phyloP scores from a whole-genome alignment of 2,329 filamentous ascomycete genomes.

The Exserohilum turcica region DNA sequence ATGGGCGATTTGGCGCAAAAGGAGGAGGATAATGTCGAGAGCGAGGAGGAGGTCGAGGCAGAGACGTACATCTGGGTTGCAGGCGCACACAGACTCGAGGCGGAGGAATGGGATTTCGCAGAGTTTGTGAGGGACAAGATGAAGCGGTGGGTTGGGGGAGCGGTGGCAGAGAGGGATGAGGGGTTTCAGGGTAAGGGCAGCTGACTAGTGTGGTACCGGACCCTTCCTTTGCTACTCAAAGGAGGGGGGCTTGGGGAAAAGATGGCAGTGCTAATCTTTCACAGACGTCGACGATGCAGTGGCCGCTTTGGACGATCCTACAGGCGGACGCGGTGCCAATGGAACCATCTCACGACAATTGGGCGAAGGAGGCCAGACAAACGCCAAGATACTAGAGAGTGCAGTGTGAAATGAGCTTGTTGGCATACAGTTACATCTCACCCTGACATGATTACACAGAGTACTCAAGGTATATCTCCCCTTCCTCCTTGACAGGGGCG shows the following conservation, averaged over 20 bases:
- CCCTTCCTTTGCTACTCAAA: neutral
- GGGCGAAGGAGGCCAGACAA: conserved; percentile 20
- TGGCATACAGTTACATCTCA: neutral
- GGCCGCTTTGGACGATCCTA: conserved; percentile 48
- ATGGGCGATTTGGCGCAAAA: conserved; percentile 30
- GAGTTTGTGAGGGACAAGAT: conserved; percentile 80
- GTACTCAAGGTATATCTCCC: neutral
- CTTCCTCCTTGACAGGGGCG: too few relatives aligned
- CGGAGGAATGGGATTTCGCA: conserved; percentile 84
- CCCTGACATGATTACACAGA: neutral
- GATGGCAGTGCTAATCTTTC: conserved; percentile 6
- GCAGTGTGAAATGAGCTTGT: conserved; percentile 33
- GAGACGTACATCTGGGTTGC: conserved; percentile 61
- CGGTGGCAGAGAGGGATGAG: conserved; percentile 51
- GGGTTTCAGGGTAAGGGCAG: conserved; percentile 52
- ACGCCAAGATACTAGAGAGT: conserved; percentile 33
- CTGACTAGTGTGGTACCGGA: conserved; percentile 32
- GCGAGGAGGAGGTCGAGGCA: conserved; percentile 49
- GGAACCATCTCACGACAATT: conserved; percentile 50
- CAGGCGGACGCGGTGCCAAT: conserved; percentile 51
- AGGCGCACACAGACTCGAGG: conserved; percentile 62
- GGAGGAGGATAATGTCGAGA: conserved; percentile 40
- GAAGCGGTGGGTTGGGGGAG: conserved; percentile 60
- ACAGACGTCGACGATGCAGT: conserved; percentile 55
- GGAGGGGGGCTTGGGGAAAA: neutral